Conservation (phyloP, 2,329 filamentous ascomycete species). For the Dactylellina cionopaga region DNA sequence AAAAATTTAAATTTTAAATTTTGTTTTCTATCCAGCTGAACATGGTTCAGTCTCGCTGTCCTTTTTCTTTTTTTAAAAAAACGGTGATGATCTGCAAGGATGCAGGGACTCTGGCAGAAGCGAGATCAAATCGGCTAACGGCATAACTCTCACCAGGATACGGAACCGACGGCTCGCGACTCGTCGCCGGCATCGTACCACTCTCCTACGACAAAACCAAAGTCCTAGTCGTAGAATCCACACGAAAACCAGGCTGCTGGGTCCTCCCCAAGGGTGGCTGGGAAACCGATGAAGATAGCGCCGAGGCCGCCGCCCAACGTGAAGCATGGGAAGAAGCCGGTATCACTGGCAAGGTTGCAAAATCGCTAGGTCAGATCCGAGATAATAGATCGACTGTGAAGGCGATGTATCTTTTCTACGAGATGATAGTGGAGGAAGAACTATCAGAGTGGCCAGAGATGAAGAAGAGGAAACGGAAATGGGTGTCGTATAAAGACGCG, state of each 20-base stretch:
- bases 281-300: constrained; percentile 91
- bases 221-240: constrained; percentile 93
- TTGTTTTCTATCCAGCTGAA: too few relatives aligned
- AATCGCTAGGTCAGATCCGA: constrained; percentile 84
- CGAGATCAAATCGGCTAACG: background rate
- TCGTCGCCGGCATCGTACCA: constrained; percentile 94
- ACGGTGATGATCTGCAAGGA: too few relatives aligned
- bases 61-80: too few relatives aligned
- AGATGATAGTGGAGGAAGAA: constrained; percentile 87
- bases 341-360: constrained; percentile 83
- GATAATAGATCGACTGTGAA: constrained; percentile 71
- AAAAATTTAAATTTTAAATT: too few relatives aligned
- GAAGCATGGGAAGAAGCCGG: constrained; percentile 99
- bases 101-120: too few relatives aligned
- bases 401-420: constrained; percentile 68
- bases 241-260: constrained; percentile 83
- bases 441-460: constrained; percentile 91
- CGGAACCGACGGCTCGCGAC: constrained; percentile 87
- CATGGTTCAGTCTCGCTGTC: too few relatives aligned
- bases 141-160: constrained; percentile 81
- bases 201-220: constrained; percentile 84
- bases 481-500: constrained; percentile 89
- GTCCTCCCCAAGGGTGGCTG: constrained; percentile 97
- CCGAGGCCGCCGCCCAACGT: constrained; percentile 79
- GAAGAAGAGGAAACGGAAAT: constrained; percentile 87